These are phyloP conservation scores for Chlorella sp. DNA, from an alignment of 139 green algal species.

Conservation along the genomic window DNA sequence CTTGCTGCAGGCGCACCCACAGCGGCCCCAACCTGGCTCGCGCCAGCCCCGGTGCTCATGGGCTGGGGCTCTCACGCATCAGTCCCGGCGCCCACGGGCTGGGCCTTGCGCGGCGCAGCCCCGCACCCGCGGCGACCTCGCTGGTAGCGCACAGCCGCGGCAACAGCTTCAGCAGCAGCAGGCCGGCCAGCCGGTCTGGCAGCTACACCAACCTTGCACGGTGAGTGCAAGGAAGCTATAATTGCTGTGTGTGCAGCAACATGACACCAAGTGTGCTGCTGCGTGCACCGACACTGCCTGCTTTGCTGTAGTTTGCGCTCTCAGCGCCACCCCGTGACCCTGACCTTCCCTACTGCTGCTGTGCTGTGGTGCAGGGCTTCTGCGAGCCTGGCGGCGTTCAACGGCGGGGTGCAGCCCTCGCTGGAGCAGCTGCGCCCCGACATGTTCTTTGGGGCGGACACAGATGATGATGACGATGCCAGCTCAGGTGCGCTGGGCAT, in stretches of 20 bases:
- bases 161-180: constrained; percentile 33
- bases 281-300: too few species aligned
- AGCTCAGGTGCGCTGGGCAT: background rate
- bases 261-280: background rate
- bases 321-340: too few species aligned
- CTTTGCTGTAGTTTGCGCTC: too few species aligned
- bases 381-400: constrained; percentile 17
- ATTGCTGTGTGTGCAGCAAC: background rate
- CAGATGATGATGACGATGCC: constrained; percentile 20
- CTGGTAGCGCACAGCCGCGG: constrained; percentile 18
- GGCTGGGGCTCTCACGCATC: constrained; percentile 17
- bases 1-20: background rate
- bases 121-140: background rate
- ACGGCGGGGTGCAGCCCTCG: constrained; percentile 23
- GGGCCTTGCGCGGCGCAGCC: constrained; percentile 18
- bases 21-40: background rate
- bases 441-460: constrained; percentile 32
- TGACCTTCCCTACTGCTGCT: background rate
- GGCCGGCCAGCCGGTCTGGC: constrained; percentile 19
- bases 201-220: constrained; percentile 7
- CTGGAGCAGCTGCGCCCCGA: constrained; percentile 35
- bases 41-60: constrained; percentile 11
- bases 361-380: constrained; percentile 1
- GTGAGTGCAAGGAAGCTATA: background rate
- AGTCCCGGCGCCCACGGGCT: constrained; percentile 19